Conservation (phyloP, 2,329 filamentous ascomycete genomes). For the Paraphoma chrysanthemicola region DNA sequence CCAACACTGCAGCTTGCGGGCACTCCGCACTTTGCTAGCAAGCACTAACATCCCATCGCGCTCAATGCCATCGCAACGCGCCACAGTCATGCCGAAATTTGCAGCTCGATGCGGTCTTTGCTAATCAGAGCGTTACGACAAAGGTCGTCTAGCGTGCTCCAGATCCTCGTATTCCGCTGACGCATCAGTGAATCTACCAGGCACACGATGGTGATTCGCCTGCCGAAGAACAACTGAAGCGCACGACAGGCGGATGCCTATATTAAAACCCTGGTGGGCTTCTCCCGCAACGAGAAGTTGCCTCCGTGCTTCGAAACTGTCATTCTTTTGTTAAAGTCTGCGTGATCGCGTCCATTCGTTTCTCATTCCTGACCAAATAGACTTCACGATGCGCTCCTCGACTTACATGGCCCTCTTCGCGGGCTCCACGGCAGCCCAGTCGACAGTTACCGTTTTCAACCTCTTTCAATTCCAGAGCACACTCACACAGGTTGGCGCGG, state of each 20-base stretch:
- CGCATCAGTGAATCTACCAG: neutral
- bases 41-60: neutral
- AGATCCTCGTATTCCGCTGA: neutral
- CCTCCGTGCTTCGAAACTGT: neutral
- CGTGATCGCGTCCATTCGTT: neutral
- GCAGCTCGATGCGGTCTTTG: neutral
- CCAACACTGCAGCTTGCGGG: neutral
- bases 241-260: neutral
- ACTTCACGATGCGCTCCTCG: constrained; percentile 24
- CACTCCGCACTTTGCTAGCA: neutral
- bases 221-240: neutral
- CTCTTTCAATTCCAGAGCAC: constrained; percentile 13
- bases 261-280: neutral
- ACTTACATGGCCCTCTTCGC: constrained; percentile 21
- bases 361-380: neutral
- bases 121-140: neutral
- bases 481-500: constrained; percentile 27
- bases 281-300: neutral
- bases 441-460: constrained; percentile 26
- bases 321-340: neutral
- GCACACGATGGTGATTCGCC: neutral
- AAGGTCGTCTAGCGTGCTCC: neutral
- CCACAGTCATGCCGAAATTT: neutral
- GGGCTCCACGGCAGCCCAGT: constrained; percentile 25
- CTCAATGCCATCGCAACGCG: neutral